Evolutionary conservation across 2,329 filamentous ascomycete genomes (phyloP), one percentile per base, ranked within the genome.

Genomic region (Diaporthe destruens): DNA sequence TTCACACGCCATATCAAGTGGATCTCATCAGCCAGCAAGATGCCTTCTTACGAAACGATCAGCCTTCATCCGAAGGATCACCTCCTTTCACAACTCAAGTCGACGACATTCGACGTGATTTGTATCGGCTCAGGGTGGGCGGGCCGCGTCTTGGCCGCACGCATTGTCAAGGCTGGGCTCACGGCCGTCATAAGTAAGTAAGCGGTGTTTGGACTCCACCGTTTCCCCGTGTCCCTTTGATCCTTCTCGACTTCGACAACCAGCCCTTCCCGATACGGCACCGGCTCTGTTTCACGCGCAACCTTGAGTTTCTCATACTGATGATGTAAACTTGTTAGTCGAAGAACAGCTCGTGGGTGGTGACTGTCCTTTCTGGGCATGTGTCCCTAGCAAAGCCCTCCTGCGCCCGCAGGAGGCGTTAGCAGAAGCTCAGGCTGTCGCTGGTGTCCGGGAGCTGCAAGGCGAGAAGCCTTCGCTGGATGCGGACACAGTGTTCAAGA

Each of bases 321-420:
- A 56, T 23, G 5, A 23, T 14, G 14, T 36, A 34, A 11, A 36
- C 20, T 23, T 8, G 2, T 5, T 23, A 56, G 54, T 56, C 20
- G 54, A 56, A 14, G 18, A 56, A 25, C 20, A 56, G 14, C 54
- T 56, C 32, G 54, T 56, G 20, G 54, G 54, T 6, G 54, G 54
- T 56, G 54, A 56, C 32, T 56, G 54, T n/a, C 54, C 54, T n/a
- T 56, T 56, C 6, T 56, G 54, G 54, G 54, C 54, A 12, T 56
- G 54, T 23, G 54, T 56, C 36, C 54, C 54, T 16, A 56, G 54
- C 32, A 56, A 56, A 23, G 54, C 54, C 12, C 54, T 56, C 7
- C 32, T 56, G 14, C 54, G 54, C 29, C 54, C 54, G 6, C 54
- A 56, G n/a, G 54, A 56, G 36, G 54, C 54, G 0, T 6, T 56